Evolutionary conservation across 345 rosid species (phyloP).

Genomic region (Gossypium mustelinum): DNA sequence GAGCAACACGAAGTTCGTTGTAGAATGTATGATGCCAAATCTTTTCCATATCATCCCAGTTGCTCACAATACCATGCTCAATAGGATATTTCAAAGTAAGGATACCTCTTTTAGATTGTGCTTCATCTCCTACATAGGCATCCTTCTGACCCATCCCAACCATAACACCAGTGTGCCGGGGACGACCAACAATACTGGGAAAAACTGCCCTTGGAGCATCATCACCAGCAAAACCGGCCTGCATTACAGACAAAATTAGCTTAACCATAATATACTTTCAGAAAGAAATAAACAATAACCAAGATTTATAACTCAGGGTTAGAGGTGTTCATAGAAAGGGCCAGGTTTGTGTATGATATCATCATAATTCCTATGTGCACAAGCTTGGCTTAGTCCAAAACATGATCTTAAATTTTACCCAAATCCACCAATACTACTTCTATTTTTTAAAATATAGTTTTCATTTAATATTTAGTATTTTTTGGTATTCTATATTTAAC

Average conservation of each 20-base stretch:
- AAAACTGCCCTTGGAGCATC: conserved; percentile 51
- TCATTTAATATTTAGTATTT: background rate
- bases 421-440: background rate
- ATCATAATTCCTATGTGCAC: background rate
- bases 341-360: background rate
- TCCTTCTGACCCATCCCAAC: conserved; percentile 56
- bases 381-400: background rate
- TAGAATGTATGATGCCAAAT: conserved; percentile 97
- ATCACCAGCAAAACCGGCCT: conserved; percentile 53
- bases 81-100: conserved; percentile 46
- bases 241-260: background rate
- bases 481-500: background rate
- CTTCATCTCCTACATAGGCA: conserved; percentile 67
- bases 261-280: background rate
- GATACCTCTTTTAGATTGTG: conserved; percentile 48
- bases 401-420: background rate
- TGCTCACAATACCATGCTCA: conserved; percentile 46
- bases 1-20: conserved; percentile 49
- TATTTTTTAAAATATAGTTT: too few species aligned
- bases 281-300: background rate
- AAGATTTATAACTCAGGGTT: background rate
- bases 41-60: conserved; percentile 79
- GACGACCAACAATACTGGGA: conserved; percentile 42
- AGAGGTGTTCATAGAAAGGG: background rate
- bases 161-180: conserved; percentile 33